These are phyloP conservation scores for Takashimella tepidaria DNA, from an alignment of 1,284 basidiomycete species.

Conservation along the genomic window DNA sequence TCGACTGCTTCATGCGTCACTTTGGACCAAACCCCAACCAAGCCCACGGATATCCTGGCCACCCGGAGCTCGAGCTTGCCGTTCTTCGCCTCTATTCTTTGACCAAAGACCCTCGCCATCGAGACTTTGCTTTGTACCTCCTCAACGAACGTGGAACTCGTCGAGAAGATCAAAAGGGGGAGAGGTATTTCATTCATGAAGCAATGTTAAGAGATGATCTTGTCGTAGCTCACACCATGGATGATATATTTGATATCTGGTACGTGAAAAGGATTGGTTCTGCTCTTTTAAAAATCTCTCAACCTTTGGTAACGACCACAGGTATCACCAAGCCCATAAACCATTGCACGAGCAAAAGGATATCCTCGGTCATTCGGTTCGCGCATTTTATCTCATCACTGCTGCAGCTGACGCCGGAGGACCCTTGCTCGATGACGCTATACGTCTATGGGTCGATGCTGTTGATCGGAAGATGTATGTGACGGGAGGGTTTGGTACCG, in stretches of 20 bases:
- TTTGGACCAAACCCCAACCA: constrained; percentile 23
- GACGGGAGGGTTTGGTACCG: constrained; percentile 33
- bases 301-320: neutral
- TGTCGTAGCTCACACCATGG: constrained; percentile 11
- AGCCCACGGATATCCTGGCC: constrained; percentile 32
- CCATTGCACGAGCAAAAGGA: constrained; percentile 24
- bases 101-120: constrained; percentile 27
- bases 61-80: constrained; percentile 38
- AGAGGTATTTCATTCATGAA: constrained; percentile 25
- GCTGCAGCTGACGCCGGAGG: constrained; percentile 30
- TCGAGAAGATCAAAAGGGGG: constrained; percentile 19
- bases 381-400: constrained; percentile 31
- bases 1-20: constrained; percentile 25
- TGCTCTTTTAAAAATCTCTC: too few species aligned
- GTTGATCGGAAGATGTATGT: constrained; percentile 32
- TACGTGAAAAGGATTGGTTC: too few species aligned
- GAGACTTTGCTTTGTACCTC: constrained; percentile 28
- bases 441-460: constrained; percentile 19
- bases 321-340: constrained; percentile 31
- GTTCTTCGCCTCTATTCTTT: constrained; percentile 26
- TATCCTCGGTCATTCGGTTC: constrained; percentile 32
- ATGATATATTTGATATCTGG: constrained; percentile 15
- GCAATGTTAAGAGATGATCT: constrained; percentile 19
- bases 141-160: constrained; percentile 22
- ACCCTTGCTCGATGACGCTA: constrained; percentile 21